Base-by-base conservation (phyloP, 768 basidiomycete species). In the Trametes sanguinea region DNA sequence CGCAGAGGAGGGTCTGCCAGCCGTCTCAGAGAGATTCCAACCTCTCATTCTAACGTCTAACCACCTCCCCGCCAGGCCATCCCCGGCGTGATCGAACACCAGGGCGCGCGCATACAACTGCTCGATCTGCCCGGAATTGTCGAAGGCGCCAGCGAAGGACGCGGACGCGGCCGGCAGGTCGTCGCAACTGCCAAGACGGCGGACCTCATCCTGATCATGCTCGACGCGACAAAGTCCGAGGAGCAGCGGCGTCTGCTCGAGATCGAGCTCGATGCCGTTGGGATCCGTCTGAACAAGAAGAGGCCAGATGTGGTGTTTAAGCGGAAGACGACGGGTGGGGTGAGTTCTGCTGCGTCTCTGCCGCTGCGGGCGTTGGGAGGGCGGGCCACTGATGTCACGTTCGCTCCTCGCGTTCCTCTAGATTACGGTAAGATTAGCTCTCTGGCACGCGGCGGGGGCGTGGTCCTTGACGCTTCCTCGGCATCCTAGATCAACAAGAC, bases 251-350 rank as follows among this genome's bases (percentile, higher is more conserved):
- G 84, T 51, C 80, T 96, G 62, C 78, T 98, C 29, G 97, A 98
- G 74, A 83, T 92, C 40, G 97, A 99, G 75, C 79, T 99, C 16
- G 97, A 99, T 70, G 92, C 95, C 4, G 95, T 99, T 42, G 97
- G 97, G 3, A 98, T 99, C 65, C 83, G 97, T 48, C 75, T 99
- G 64, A 99, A 99, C 77, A 91, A 90, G 69, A 80, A 76, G 59
- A 90, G 85, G 70, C 97, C 97, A 1, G 97, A 99, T 71, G 87
- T 98, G 6, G 91, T 97, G 2, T 95, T 98, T 81, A 98, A 95
- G 77, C 87, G 85, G 67, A 93, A 90, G 71, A 89, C 91, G 4
- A 94, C 93, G 6, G 95, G 96, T 51, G 96, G 95, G 50, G 94
- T 95, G 67, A 76, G 85, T 79, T 17, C 22, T n/a, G 11, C 5